Evolutionary conservation across 768 basidiomycete genomes (phyloP), one percentile per base, ranked within the genome.

Genomic region (Chiua virens): DNA sequence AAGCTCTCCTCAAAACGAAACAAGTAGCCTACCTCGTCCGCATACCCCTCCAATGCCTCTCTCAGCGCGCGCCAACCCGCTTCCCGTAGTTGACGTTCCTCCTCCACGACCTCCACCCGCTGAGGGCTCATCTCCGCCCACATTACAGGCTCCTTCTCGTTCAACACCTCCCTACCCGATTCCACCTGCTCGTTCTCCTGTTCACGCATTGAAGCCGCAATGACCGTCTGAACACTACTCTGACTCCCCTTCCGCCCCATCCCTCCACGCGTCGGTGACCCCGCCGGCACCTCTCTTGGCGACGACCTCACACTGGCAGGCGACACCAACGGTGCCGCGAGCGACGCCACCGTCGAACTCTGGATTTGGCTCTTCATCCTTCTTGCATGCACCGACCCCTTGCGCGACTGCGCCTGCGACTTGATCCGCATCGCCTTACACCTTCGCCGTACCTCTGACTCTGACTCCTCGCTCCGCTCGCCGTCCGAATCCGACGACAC

Each of bases 181-280:
- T 50, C 46, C 11, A 39, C 50, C 3, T 60, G 47, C 23, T 62
- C 70, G 8, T 54, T 58, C 4, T 73, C 75, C 42, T 61, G 68
- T 42, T 73, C 69, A 0, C 73, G 71, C 13, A 73, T 47, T 30
- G 84, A 83, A 8, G 67, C 77, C 2, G 80, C 86, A 23, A 79
- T 81, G 6, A 92, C 83, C 0, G 90, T 92, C 17, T 80, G 78
- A 27, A 88, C 76, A 54, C 89, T 91, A 62, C 83, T 87, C 18
- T 71, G 72, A 3, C 87, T 89, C 17, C 77, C 75, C 35, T 76
- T 78, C 49, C 77, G 79, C 5, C 58, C 62, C 13, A 82, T 47
- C 35, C 45, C 35, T 4, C 50, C 62, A 20, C 64, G 60, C 17
- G 44, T 47, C 38, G 67, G 34, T 59, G 59, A 41, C 56, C 50